Base-by-base conservation (phyloP, 2,329 filamentous ascomycete genomes). In the Dothistroma septosporum region DNA sequence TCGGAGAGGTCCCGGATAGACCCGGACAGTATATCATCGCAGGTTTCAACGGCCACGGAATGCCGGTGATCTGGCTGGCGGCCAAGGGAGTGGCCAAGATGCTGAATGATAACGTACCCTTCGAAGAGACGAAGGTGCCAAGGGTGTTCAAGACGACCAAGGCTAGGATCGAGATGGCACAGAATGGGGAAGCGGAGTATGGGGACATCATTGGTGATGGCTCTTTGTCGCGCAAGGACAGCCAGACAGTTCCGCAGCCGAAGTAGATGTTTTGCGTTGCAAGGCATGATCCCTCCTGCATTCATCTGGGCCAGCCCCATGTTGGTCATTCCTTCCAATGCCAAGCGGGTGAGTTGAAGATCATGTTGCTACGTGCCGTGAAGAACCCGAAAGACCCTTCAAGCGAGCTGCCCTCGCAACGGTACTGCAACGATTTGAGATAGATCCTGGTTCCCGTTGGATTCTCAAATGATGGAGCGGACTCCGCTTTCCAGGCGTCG, bases 61-160 rank as follows among this genome's bases (percentile, higher is more conserved):
- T 83, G 79, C 75, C 79, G 0, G 67, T 79, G 22, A 76, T 81
- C 21, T 77, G 77, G 33, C 69, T 79, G 0, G 67, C 73, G 9
- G 75, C 74, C 6, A 76, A 77, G 61, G 78, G 74, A 0, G 49
- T 81, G 10, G 76, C 74, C 1, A 64, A 70, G 31, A 80, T 82
- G 78, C 46, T 60, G 14, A 60, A 58, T 35, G 54, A 60, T 7
- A 44, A 53, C 14, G 54, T 35, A 9, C 35, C 58, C 1, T 65
- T 62, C 24, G 61, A 64, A 24, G 55, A 65, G 28, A 63, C 57
- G 19, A 55, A 50, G 10, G 21, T 67, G n/a, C 64, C 63, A 1
- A 55, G 56, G 19, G 49, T 61, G 10, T 62, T 61, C 62, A 63
- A 63, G 55, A 66, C 64, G 9, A 63, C 64, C 12, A 59, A 58